Conservation (phyloP, 176 grass and related monocot species). For the Sorghum bicolor region DNA sequence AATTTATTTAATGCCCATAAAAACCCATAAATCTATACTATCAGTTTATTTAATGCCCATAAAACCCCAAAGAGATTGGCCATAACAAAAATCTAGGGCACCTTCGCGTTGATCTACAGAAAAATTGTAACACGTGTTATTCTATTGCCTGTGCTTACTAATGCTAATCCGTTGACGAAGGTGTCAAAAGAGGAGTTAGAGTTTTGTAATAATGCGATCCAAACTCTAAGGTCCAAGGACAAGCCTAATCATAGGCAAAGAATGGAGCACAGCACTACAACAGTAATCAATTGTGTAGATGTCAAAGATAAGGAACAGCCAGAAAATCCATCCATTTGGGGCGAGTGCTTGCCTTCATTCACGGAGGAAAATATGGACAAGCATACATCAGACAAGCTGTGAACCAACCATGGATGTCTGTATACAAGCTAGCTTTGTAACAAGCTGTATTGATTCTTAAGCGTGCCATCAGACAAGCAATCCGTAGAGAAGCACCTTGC, state of each 20-base stretch:
- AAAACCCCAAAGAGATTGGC: too few species aligned
- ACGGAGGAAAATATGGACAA: constrained; percentile 27
- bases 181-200: background rate
- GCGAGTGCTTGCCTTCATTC: constrained; percentile 1
- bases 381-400: background rate
- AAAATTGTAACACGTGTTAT: background rate
- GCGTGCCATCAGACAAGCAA: too few species aligned
- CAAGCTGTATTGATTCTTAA: background rate
- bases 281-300: background rate
- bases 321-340: background rate
- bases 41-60: too few species aligned
- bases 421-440: background rate
- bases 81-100: too few species aligned
- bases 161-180: background rate
- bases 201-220: background rate
- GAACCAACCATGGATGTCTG: background rate
- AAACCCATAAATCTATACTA: too few species aligned
- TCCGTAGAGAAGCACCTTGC: too few species aligned
- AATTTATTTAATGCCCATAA: too few species aligned
- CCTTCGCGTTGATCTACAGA: too few species aligned
- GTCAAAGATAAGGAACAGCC: background rate
- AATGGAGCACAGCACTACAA: background rate
- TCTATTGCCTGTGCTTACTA: background rate
- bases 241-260: background rate
- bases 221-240: background rate